Evolutionary conservation across 164 flowering plant species (phyloP).

Genomic region (Vitis rupestris): DNA sequence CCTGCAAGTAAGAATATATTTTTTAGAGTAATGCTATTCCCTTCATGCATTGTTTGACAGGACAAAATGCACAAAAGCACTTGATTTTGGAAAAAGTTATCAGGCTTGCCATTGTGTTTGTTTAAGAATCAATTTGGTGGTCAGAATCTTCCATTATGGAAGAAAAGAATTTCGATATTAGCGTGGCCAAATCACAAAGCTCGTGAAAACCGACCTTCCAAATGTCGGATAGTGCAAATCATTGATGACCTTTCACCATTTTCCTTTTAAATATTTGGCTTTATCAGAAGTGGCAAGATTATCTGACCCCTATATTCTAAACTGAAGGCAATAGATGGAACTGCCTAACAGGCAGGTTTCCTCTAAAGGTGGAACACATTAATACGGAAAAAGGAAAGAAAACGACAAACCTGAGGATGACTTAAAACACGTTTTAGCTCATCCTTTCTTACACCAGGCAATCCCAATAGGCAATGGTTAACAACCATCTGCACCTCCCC

Average conservation of each 20-base stretch:
- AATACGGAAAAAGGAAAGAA: neutral
- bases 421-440: conserved; percentile 59
- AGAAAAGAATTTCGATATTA: neutral
- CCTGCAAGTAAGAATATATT: conserved; percentile 32
- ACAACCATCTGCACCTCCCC: conserved; percentile 65
- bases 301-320: neutral
- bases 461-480: conserved; percentile 59
- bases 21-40: neutral
- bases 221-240: neutral
- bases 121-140: no score
- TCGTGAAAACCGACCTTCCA: neutral
- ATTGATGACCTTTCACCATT: neutral
- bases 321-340: neutral
- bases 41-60: no score
- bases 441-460: conserved; percentile 56
- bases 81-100: no score
- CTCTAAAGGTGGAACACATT: neutral
- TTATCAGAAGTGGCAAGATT: neutral
- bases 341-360: neutral
- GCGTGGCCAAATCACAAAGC: neutral
- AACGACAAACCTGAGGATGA: conserved; percentile 58
- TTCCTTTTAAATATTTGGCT: neutral
- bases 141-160: neutral
- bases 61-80: no score
- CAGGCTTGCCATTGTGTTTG: no score